Conservation (phyloP, 1,139 yeast species). For the Geotrichum histeridarum region DNA sequence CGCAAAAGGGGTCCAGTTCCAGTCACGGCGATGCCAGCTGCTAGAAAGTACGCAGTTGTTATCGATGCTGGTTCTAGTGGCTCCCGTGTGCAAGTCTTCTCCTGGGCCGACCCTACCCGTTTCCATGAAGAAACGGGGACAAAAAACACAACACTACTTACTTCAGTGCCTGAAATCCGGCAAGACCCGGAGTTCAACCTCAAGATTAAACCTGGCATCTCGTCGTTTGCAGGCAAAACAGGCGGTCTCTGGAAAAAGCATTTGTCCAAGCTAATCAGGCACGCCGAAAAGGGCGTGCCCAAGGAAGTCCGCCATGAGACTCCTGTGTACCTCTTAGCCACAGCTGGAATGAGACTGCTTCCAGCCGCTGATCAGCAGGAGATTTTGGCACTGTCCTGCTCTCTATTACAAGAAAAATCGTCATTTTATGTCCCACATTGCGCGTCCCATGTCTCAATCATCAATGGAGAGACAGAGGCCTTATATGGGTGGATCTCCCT, state of each 20-base stretch:
- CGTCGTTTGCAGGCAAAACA: conserved; percentile 44
- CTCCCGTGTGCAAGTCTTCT: conserved; percentile 66
- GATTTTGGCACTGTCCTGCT: conserved; percentile 50
- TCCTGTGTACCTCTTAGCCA: conserved; percentile 73
- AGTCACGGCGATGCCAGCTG: not conserved
- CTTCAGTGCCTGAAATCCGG: conserved; percentile 38
- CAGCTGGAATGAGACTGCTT: conserved; percentile 77
- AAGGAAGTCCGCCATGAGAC: conserved; percentile 58
- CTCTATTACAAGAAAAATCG: conserved; percentile 47
- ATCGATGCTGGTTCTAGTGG: conserved; percentile 85
- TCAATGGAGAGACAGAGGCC: conserved; percentile 74
- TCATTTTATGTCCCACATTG: conserved; percentile 52
- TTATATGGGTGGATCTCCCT: conserved; percentile 77
- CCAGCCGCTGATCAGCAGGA: conserved; percentile 52
- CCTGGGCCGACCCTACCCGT: conserved; percentile 51
- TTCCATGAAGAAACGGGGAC: not conserved
- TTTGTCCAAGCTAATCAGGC: conserved; percentile 48
- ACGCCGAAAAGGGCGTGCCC: conserved; percentile 61
- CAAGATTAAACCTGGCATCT: conserved; percentile 64
- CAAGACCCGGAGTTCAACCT: conserved; percentile 49
- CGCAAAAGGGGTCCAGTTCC: conserved; percentile 6
- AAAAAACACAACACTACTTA: conserved; percentile 14
- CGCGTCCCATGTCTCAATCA: conserved; percentile 53
- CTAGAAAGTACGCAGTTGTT: conserved; percentile 56
- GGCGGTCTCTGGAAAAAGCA: conserved; percentile 55